Evolutionary conservation across 164 flowering plant species (phyloP).

Genomic region (Litsea cubeba): DNA sequence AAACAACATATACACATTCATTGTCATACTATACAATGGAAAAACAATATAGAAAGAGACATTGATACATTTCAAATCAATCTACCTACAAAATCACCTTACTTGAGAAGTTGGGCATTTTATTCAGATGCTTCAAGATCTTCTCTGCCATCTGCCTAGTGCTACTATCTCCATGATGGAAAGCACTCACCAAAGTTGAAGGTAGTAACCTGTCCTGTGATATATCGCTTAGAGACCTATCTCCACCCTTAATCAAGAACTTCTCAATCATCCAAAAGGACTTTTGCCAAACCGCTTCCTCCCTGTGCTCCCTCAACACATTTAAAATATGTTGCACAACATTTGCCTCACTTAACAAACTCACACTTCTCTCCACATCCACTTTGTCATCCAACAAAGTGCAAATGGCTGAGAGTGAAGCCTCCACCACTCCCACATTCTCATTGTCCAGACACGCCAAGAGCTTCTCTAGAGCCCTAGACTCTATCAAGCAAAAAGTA

Average conservation of each 20-base stretch:
- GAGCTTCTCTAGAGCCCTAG: conserved; percentile 58
- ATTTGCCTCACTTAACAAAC: conserved; percentile 36
- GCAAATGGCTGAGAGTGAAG: conserved; percentile 61
- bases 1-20: too few species aligned
- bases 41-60: too few species aligned
- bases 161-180: conserved; percentile 49
- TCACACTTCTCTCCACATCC: conserved; percentile 55
- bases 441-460: conserved; percentile 55
- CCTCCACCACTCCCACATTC: conserved; percentile 61
- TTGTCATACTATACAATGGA: too few species aligned
- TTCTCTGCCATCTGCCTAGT: conserved; percentile 71
- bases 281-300: conserved; percentile 53
- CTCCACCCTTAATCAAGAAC: conserved; percentile 54
- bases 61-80: neutral
- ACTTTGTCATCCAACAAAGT: conserved; percentile 69
- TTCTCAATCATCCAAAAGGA: conserved; percentile 68
- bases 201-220: conserved; percentile 55
- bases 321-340: conserved; percentile 46
- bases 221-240: conserved; percentile 39
- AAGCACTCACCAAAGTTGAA: conserved; percentile 53
- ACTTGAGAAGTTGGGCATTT: conserved; percentile 41
- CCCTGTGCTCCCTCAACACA: conserved; percentile 46
- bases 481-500: conserved; percentile 68
- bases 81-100: conserved; percentile 1
- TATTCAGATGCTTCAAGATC: conserved; percentile 53